phyloP scores from a whole-genome alignment of 805 yeast genomes.

The Starmerella bacillaris region DNA sequence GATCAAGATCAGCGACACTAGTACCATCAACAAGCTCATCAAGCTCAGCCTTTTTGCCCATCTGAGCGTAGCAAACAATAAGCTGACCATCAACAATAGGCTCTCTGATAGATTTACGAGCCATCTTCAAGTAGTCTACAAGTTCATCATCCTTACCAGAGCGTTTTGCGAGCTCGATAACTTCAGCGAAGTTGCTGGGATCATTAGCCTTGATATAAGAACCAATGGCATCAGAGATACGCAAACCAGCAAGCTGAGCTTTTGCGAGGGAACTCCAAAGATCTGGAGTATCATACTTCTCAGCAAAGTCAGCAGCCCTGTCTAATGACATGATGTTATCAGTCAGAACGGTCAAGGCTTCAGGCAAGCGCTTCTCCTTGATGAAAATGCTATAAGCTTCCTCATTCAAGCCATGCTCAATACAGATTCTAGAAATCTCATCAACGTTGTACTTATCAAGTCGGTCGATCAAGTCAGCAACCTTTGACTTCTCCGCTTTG shows the following conservation, averaged over 20 bases:
- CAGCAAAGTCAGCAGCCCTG: conserved; percentile 86
- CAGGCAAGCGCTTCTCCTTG: conserved; percentile 55
- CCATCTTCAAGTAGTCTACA: conserved; percentile 71
- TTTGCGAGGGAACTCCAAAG: conserved; percentile 91
- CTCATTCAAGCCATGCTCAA: conserved; percentile 73
- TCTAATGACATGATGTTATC: conserved; percentile 89
- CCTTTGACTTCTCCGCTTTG: conserved; percentile 81
- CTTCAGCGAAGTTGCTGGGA: conserved; percentile 75
- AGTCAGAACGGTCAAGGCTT: conserved; percentile 78
- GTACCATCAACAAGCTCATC: conserved; percentile 69
- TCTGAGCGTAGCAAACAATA: conserved; percentile 67
- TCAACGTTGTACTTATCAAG: conserved; percentile 80
- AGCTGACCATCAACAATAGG: conserved; percentile 85
- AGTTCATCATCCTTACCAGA: conserved; percentile 94
- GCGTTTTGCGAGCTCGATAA: conserved; percentile 84
- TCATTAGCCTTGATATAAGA: conserved; percentile 86
- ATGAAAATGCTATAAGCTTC: conserved; percentile 89
- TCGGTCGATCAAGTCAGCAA: conserved; percentile 65
- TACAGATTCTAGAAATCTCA: conserved; percentile 83
- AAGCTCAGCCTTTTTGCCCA: conserved; percentile 59
- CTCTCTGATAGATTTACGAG: conserved; percentile 79
- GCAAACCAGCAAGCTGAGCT: conserved; percentile 85
- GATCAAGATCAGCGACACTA: conserved; percentile 82
- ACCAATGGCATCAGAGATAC: conserved; percentile 78
- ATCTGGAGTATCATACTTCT: conserved; percentile 66